A percentile compares a stretch with the other conserved stretches of the same genome.
These are phyloP conservation scores for Porodaedalea pini DNA, from an alignment of 1,284 basidiomycete genomes.

Conservation along the genomic window DNA sequence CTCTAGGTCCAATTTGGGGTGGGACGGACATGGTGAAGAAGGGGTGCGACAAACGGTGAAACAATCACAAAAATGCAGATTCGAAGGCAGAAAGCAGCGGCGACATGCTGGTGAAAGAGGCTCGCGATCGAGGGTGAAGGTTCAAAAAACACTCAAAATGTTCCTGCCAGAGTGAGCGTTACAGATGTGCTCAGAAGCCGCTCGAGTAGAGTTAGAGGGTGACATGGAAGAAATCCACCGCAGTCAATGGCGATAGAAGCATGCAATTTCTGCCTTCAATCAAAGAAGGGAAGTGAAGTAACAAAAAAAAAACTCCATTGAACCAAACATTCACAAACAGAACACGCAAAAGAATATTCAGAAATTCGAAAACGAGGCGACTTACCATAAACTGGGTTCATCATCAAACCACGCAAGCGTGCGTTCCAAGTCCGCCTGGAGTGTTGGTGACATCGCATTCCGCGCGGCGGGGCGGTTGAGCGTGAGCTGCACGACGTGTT, in stretches of 20 bases:
- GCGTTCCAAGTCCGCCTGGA: constrained; percentile 53
- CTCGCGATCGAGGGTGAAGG: no score
- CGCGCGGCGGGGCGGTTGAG: constrained; percentile 72
- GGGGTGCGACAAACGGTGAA: no score
- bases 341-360: not conserved
- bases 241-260: not conserved
- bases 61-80: no score
- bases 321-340: no score
- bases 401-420: constrained; percentile 77
- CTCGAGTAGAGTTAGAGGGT: not conserved
- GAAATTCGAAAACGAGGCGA: constrained; percentile 8
- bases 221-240: not conserved
- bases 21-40: not conserved
- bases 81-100: no score
- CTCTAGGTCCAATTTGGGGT: not conserved
- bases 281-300: no score
- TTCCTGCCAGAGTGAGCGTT: no score
- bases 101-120: no score
- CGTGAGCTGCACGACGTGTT: constrained; percentile 68
- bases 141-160: no score
- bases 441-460: constrained; percentile 68
- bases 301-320: no score
- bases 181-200: no score
- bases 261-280: not conserved
- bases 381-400: constrained; percentile 68